Conservation (phyloP, 78 protist species). For the Dictyostelium brefeldianum region DNA sequence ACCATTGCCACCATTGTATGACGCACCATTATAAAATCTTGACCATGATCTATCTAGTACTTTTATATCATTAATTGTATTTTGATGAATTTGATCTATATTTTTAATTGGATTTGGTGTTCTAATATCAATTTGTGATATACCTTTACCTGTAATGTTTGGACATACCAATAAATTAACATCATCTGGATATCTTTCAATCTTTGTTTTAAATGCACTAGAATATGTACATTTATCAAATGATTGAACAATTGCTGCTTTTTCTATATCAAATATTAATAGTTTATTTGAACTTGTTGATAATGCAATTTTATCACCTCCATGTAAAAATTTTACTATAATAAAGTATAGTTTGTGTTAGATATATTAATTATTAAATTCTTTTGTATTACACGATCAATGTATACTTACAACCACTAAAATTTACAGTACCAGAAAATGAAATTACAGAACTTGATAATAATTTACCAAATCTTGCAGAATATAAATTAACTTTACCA, state of each 20-base stretch:
- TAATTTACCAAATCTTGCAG: slow-evolving; percentile 53
- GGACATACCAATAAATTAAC: slow-evolving; percentile 25
- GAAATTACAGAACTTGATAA: slow-evolving; percentile 26
- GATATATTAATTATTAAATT: neutral
- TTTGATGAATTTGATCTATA: slow-evolving; percentile 47
- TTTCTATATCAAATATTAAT: slow-evolving; percentile 66
- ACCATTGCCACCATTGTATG: neutral
- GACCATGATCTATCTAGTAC: slow-evolving; percentile 48
- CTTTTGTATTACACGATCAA: too few relatives aligned
- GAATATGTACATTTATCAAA: slow-evolving; percentile 56
- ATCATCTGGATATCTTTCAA: slow-evolving; percentile 44
- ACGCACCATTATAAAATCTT: neutral
- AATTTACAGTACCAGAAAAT: slow-evolving; percentile 19
- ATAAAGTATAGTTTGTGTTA: neutral
- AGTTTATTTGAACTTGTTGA: slow-evolving; percentile 60
- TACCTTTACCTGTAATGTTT: slow-evolving; percentile 41
- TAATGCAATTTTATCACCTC: slow-evolving; percentile 42
- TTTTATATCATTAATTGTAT: slow-evolving; percentile 39
- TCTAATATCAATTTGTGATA: slow-evolving; percentile 44
- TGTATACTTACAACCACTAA: slow-evolving; percentile 56
- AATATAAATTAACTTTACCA: slow-evolving; percentile 41
- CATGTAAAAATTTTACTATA: slow-evolving; percentile 54
- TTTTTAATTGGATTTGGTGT: neutral
- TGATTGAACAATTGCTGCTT: slow-evolving; percentile 26
- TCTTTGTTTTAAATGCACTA: slow-evolving; percentile 12